Evolutionary conservation across 495 filamentous ascomycete species (phyloP), one percentile per base, ranked within the genome.

Genomic region (Podospora comata): DNA sequence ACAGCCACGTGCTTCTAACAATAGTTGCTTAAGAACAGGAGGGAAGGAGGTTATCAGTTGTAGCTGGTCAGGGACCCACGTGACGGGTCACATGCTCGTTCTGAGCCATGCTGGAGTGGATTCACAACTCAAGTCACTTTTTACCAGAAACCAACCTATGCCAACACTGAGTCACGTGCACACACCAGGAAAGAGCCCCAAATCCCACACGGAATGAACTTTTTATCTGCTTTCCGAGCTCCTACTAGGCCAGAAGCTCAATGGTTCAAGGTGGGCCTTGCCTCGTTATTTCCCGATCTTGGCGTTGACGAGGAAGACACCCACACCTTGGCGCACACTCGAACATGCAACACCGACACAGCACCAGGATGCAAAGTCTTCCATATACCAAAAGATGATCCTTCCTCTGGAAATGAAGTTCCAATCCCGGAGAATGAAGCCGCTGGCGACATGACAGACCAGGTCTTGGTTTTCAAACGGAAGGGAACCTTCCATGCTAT

Each of bases 391-490:
- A 75, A 77, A 39, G 70, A 63, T 18, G 78, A 82, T 44, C 72
- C 66, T 65, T 74, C 83, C 3, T 79, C 80, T 60, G 73, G 82
- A 54, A 72, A 82, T 0, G 81, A 87, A 20, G 70, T 77, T 2
- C 80, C 81, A 0, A 62, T 72, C 18, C 65, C 72, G 60, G 68
- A 30, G 2, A 70, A 65, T 1, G 57, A 71, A 11, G 64, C 68
- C n/a, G 66, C 69, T 4, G 76, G 74, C 9, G 80, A 84, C 15
- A 65, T 88, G 68, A 82, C 80, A 26, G 84, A 88, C 32, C 85
- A 89, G 66, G 85, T 88, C 0, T 74, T 89, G 15, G 81, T 89
- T 0, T 89, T 88, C 65, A 79, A 81, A 70, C 86, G 85, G 27
- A 81, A 81, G 65, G 85, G 83, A 27, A 87, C 85, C 65, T 67